Conservation (phyloP, 495 filamentous ascomycete genomes). For the Sordaria brevicollis region DNA sequence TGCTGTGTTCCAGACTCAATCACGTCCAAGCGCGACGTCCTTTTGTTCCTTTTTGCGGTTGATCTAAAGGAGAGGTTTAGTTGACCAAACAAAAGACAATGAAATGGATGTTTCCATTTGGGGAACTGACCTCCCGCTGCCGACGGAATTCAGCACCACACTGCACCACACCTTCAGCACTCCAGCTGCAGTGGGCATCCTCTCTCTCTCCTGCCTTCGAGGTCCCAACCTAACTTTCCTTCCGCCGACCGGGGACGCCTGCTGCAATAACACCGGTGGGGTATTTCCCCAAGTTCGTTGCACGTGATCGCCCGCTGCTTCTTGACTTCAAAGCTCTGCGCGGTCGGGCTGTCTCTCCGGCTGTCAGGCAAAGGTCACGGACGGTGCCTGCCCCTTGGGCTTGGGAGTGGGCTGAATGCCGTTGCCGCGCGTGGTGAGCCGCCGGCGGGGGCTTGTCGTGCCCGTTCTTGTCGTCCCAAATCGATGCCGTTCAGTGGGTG, state of each 20-base stretch:
- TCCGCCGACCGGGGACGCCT: neutral
- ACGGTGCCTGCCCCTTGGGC: neutral
- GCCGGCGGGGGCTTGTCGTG: neutral
- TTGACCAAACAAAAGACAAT: neutral
- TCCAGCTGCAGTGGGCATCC: neutral
- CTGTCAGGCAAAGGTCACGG: neutral
- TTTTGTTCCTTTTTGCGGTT: neutral
- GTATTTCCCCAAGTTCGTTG: neutral
- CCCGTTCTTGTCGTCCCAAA: neutral
- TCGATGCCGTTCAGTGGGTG: neutral
- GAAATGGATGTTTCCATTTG: neutral
- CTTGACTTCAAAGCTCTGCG: no score
- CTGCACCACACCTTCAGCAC: no score
- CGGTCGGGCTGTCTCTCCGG: neutral
- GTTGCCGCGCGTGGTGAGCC: neutral
- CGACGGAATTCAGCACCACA: neutral
- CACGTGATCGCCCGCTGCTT: neutral
- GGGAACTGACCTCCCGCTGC: neutral
- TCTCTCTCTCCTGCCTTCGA: neutral
- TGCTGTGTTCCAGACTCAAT: neutral
- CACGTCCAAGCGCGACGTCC: neutral
- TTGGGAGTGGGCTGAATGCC: neutral
- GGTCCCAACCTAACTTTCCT: neutral
- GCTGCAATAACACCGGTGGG: neutral
- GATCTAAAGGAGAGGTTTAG: neutral